Base-by-base conservation (phyloP, 2,329 filamentous ascomycete species). In the Neonectria magnoliae region DNA sequence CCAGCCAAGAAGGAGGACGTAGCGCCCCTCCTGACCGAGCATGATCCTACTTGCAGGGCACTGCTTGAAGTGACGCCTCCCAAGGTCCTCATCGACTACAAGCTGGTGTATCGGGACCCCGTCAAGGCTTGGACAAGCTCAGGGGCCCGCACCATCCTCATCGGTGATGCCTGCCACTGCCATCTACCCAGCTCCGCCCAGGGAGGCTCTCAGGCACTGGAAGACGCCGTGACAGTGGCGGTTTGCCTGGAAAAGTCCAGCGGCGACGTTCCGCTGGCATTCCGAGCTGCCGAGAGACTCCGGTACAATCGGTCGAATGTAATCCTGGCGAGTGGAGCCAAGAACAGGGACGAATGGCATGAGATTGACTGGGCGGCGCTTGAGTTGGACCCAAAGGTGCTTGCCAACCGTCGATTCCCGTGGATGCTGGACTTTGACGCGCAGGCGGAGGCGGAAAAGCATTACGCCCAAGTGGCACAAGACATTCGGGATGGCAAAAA, bases 361-460 rank as follows among this genome's bases (percentile, higher is more conserved):
- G 57, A 52, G 2, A 52, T 52, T 9, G 47, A 59, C 5, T 59
- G 57, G 57, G 27, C 31, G 5, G 57, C 47, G 2, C 20, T 59
- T 8, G 57, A 45, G 6, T 13, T 52, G 11, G 47, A 53, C n/a
- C 57, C 57, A 2, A 52, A 59, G 31, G 47, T 52, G 4, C 47
- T 59, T 31, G 45, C 57, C 0, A 52, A 59, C 4, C 33, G 47
- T 5, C 57, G 57, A 6, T 52, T 22, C 4, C 47, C 45, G 2
- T 59, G 57, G 57, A 16, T 59, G 10, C 13, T 59, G 47, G 57
- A 59, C 20, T 59, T 59, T 25, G 57, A 59, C 20, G 47, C 47
- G 0, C 14, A 44, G 6, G 31, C 22, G 5, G 18, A 52, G 16
- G 47, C 57, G 1, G 47, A 59, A 25, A 16, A 44, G 14, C 47